Evolutionary conservation across 148 eudicot genomes (phyloP).

Genomic region (Suaeda aralocaspica): DNA sequence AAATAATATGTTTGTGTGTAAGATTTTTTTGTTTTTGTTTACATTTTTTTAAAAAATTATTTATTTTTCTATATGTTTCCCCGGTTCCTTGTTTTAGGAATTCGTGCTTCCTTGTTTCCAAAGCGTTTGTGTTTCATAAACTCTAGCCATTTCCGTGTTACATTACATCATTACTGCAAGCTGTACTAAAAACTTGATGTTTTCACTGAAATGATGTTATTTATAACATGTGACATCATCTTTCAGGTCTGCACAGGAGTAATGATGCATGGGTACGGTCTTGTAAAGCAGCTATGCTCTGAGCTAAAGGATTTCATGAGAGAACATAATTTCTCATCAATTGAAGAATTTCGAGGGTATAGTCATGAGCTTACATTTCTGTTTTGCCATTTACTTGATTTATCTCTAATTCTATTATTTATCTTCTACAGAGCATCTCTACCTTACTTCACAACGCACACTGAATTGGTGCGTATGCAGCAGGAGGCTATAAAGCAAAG

Average conservation of each 20-base stretch:
- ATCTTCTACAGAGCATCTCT: slow-evolving; percentile 34
- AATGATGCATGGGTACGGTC: slow-evolving; percentile 95
- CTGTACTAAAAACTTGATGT: not conserved
- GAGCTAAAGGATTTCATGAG: slow-evolving; percentile 96
- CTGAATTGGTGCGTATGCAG: slow-evolving; percentile 77
- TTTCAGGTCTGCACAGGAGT: slow-evolving; percentile 98
- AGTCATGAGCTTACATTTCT: not conserved
- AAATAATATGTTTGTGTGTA: too few relatives aligned
- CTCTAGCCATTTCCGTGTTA: too few relatives aligned
- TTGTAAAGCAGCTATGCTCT: slow-evolving; percentile 73
- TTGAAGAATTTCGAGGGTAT: slow-evolving; percentile 98
- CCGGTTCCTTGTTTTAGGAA: too few relatives aligned
- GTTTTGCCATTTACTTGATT: not conserved
- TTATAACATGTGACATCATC: not conserved
- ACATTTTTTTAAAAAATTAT: too few relatives aligned
- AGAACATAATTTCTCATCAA: slow-evolving; percentile 75
- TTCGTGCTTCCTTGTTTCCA: too few relatives aligned
- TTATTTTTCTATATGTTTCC: too few relatives aligned
- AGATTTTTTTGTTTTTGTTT: too few relatives aligned
- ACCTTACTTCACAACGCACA: slow-evolving; percentile 90
- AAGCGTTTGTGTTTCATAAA: too few relatives aligned
- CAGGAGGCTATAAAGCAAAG: slow-evolving; percentile 75
- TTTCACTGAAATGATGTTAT: not conserved
- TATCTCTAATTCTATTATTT: slow-evolving; percentile 4
- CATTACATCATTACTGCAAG: too few relatives aligned